A percentile compares a stretch with the other conserved stretches of the same genome.
These are phyloP conservation scores for Eucalyptus sp. DNA, from an alignment of 345 rosid genomes.

Conservation along the genomic window DNA sequence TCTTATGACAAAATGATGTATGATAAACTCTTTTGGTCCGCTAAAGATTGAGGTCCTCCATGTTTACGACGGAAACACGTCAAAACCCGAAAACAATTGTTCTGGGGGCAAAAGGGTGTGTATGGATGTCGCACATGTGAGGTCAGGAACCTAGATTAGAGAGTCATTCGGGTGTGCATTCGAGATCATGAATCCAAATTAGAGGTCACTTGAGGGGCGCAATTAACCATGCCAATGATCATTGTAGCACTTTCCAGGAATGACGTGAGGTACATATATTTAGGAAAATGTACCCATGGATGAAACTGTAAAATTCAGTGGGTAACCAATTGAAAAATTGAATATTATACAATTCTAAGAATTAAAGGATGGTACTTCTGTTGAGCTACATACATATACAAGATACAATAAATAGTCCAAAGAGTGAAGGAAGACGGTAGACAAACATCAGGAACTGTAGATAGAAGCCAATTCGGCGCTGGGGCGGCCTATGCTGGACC, in stretches of 20 bases:
- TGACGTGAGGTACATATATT: not conserved
- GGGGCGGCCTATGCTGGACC: not conserved
- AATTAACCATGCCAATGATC: not conserved
- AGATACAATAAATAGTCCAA: not conserved
- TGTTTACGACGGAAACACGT: not conserved
- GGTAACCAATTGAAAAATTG: not conserved
- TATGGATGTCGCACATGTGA: not conserved
- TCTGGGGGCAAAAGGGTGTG: accelerated
- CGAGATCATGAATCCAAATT: not conserved
- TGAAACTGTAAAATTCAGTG: not conserved
- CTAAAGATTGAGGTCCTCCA: not conserved
- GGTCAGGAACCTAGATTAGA: not conserved
- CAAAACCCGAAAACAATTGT: not conserved
- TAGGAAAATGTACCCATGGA: not conserved
- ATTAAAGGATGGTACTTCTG: not conserved
- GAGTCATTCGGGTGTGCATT: not conserved
- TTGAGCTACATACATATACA: not conserved
- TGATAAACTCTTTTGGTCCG: not conserved
- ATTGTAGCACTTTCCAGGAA: not conserved
- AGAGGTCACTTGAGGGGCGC: not conserved
- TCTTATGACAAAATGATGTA: not conserved
- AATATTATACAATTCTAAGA: not conserved
- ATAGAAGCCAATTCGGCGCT: not conserved
- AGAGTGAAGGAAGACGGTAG: not conserved
- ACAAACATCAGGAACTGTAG: not conserved